A percentile compares a stretch with the other conserved stretches of the same genome.
phyloP scores from a whole-genome alignment of 2,329 filamentous ascomycete species.

The Parafenestella ontariensis region DNA sequence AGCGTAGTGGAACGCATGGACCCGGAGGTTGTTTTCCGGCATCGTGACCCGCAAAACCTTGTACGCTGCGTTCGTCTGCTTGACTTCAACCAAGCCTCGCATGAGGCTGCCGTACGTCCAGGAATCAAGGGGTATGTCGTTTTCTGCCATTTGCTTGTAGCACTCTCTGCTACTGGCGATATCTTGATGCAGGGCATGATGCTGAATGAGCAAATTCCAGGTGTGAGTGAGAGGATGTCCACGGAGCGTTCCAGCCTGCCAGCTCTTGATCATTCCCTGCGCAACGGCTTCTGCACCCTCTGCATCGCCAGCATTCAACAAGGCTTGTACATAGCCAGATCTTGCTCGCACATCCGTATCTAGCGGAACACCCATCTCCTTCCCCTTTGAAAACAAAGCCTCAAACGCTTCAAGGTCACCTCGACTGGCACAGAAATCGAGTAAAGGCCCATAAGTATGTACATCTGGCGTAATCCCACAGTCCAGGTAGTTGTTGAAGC shows the following conservation, averaged over 20 bases:
- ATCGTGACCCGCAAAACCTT: conserved; percentile 61
- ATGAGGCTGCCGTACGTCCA: conserved; percentile 69
- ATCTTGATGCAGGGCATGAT: conserved; percentile 71
- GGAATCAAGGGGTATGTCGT: conserved; percentile 59
- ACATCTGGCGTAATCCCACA: conserved; percentile 61
- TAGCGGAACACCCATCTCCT: conserved; percentile 48
- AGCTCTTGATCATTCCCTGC: conserved; percentile 62
- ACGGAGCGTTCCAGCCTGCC: conserved; percentile 46
- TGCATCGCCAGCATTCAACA: conserved; percentile 55
- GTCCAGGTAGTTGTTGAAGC: conserved; percentile 68
- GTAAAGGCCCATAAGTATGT: conserved; percentile 74
- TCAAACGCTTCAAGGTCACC: conserved; percentile 77
- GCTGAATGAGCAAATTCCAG: conserved; percentile 80
- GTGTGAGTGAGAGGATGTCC: conserved; percentile 64
- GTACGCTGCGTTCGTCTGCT: conserved; percentile 63
- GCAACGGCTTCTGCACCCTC: conserved; percentile 59
- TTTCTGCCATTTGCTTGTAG: conserved; percentile 62
- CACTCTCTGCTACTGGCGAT: conserved; percentile 61
- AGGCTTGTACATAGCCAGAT: conserved; percentile 67
- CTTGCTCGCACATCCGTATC: conserved; percentile 31
- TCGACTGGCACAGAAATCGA: conserved; percentile 72
- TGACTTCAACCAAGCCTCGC: conserved; percentile 61
- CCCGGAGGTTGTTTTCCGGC: conserved; percentile 54
- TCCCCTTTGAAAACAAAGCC: conserved; percentile 69
- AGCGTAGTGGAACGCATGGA: conserved; percentile 60